Conservation (phyloP, 805 yeast genomes). For the Cyberlindnera euphorbiiphila region DNA sequence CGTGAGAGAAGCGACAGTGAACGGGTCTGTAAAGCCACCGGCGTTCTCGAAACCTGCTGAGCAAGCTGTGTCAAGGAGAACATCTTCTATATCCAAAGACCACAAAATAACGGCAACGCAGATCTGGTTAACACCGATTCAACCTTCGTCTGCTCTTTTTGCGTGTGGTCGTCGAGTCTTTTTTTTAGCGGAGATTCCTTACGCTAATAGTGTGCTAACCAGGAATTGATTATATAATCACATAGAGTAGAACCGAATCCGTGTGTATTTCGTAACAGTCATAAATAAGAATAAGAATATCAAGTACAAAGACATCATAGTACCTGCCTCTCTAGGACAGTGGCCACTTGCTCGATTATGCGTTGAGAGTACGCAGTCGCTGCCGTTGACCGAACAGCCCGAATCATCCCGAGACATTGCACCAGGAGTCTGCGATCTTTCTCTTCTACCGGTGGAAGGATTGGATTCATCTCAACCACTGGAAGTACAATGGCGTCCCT, state of each 20-base stretch:
- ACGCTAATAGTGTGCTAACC: conserved; percentile 3
- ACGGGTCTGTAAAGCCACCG: conserved; percentile 27
- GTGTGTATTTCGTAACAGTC: conserved; percentile 3
- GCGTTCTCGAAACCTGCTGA: conserved; percentile 1
- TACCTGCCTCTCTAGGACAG: conserved; percentile 16
- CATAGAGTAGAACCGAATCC: no score
- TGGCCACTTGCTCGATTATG: conserved; percentile 44
- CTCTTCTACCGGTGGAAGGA: conserved; percentile 29
- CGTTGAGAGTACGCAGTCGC: conserved; percentile 53
- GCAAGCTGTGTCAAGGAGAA: conserved; percentile 10
- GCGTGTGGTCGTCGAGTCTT: conserved; percentile 2
- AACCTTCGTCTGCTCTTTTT: background rate
- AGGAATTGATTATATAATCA: no score
- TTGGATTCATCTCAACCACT: conserved; percentile 40
- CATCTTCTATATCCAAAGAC: conserved; percentile 8
- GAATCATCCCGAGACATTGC: conserved; percentile 60
- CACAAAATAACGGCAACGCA: no score
- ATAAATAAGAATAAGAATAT: background rate
- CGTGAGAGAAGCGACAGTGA: conserved; percentile 46
- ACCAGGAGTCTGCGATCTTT: conserved; percentile 39
- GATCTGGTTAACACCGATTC: no score
- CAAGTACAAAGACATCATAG: background rate
- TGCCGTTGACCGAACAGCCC: conserved; percentile 36
- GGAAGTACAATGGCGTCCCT: conserved; percentile 53
- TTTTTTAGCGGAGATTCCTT: background rate